Evolutionary conservation across 1,284 basidiomycete species (phyloP), one percentile per base, ranked within the genome.

Genomic region (Irpex sp.): DNA sequence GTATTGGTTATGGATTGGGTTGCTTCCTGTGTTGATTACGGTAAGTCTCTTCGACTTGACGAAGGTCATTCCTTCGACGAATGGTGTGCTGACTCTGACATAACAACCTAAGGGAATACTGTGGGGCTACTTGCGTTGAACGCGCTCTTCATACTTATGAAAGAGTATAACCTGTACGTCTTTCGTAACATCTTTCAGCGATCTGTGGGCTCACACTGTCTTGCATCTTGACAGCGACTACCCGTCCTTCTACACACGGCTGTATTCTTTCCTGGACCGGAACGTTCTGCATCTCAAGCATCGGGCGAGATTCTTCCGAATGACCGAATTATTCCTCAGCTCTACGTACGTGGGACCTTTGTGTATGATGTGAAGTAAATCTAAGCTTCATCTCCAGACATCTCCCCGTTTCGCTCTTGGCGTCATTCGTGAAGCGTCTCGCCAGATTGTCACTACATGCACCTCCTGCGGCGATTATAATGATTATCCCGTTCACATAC

Each of bases 1-100:
- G 81, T 95, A 5, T 75, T 97, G 59, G 83, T 97, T 13, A 96
- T 97, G 86, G 97, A 99, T 76, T 99, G 96, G 92, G 83, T 99
- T 37, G 89, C 92, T 36, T 85, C 86, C 9, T 92, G 94, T 67
- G 91, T 97, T 39, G 95, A 97, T 74, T 81, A 84, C 67, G 93
- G 92, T 90, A 61, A 65, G 80, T 69, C 54, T 1, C 7, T 13
- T n/a, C n/a, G n/a, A n/a, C n/a, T n/a, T n/a, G n/a, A n/a, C n/a
- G n/a, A n/a, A n/a, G n/a, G n/a, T n/a, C n/a, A n/a, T n/a, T n/a
- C n/a, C n/a, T n/a, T n/a, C n/a, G n/a, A n/a, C n/a, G n/a, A n/a
- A n/a, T n/a, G n/a, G n/a, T n/a, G n/a, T n/a, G n/a, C n/a, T n/a
- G n/a, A n/a, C n/a, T n/a, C n/a, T n/a, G n/a, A n/a, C n/a, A n/a